These are phyloP conservation scores for Curvularia lunata DNA, from an alignment of 2,329 filamentous ascomycete genomes.

Conservation along the genomic window DNA sequence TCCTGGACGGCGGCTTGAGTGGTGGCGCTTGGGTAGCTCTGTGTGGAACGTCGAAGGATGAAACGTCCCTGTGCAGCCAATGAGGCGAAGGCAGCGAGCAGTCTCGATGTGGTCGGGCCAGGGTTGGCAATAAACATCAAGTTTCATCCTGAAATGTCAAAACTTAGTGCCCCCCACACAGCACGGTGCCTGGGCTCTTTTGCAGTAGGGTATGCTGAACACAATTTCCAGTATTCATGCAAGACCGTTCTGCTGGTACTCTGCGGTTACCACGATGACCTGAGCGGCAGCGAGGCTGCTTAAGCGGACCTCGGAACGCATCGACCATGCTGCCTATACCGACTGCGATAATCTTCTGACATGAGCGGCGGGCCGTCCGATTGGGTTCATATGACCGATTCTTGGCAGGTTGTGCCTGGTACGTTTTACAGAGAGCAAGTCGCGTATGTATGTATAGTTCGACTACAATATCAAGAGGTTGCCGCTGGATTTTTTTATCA, in stretches of 20 bases:
- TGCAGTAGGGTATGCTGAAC: background rate
- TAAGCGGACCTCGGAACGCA: background rate
- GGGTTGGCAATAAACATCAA: constrained; percentile 4
- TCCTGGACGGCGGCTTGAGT: background rate
- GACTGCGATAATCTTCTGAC: background rate
- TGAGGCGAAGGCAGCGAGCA: background rate
- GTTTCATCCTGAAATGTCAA: constrained; percentile 5
- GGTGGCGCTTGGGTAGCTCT: background rate
- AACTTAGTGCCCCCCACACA: background rate
- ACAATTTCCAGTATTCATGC: constrained; percentile 2
- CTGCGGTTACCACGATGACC: background rate
- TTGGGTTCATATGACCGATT: background rate
- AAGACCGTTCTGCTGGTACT: background rate
- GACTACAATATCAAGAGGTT: background rate
- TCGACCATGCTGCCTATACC: background rate
- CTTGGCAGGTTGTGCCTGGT: background rate
- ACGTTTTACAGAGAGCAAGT: background rate
- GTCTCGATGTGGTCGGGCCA: background rate
- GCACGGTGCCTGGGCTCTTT: background rate
- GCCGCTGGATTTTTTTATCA: background rate
- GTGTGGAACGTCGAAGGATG: background rate
- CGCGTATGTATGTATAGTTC: background rate
- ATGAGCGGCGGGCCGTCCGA: background rate
- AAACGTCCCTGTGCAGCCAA: background rate
- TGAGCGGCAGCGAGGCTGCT: background rate